These are phyloP conservation scores for Sarocladiaceae sp. DNA, from an alignment of 2,329 filamentous ascomycete genomes.

Conservation along the genomic window DNA sequence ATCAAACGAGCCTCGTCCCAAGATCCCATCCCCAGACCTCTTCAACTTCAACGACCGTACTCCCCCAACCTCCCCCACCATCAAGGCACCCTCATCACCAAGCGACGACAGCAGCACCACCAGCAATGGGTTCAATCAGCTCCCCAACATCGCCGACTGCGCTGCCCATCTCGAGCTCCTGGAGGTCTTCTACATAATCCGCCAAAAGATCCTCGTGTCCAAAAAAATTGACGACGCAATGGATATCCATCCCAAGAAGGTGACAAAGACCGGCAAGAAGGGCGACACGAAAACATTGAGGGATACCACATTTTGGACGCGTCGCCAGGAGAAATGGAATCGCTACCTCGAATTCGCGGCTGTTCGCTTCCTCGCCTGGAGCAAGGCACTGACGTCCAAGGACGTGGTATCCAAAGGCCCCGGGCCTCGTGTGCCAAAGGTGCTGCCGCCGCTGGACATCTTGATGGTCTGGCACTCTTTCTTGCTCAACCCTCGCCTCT, in stretches of 20 bases:
- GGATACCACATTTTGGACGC: constrained; percentile 14
- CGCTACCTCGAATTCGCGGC: constrained; percentile 20
- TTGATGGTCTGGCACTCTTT: constrained; percentile 32
- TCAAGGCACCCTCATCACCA: not conserved
- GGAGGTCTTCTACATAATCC: constrained; percentile 49
- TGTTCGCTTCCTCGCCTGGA: constrained; percentile 21
- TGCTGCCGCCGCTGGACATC: constrained; percentile 23
- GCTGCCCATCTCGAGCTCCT: constrained; percentile 56
- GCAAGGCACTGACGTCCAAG: constrained; percentile 14
- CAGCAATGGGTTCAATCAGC: not conserved
- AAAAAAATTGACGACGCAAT: constrained; percentile 14
- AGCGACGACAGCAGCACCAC: not conserved
- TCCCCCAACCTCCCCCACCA: not conserved
- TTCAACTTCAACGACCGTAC: not conserved
- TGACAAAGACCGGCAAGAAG: constrained; percentile 11
- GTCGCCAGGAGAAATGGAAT: constrained; percentile 19
- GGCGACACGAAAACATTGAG: constrained; percentile 18
- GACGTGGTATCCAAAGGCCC: not conserved
- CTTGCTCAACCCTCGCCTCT: constrained; percentile 25
- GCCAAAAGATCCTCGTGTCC: constrained; percentile 20
- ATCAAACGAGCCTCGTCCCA: not conserved
- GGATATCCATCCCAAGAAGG: constrained; percentile 12
- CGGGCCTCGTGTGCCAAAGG: not conserved
- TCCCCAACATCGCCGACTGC: constrained; percentile 26
- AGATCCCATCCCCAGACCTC: not conserved